Conservation (phyloP, 176 grass and related monocot species). For the Alloteropsis semialata region DNA sequence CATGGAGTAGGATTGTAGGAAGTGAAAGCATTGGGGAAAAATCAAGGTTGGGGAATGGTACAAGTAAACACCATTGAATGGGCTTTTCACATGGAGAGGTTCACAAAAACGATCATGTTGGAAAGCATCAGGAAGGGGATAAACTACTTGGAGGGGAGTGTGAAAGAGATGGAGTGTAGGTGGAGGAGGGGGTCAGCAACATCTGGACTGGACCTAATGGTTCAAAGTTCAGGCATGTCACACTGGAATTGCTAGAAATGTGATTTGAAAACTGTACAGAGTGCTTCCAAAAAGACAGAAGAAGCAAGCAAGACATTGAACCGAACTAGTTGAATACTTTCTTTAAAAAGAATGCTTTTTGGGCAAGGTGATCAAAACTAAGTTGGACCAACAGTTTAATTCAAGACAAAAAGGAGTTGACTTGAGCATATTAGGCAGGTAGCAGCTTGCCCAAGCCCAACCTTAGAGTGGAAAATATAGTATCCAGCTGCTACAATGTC, state of each 20-base stretch:
- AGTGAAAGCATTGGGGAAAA: background rate
- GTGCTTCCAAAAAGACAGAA: background rate
- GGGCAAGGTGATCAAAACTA: background rate
- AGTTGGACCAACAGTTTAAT: background rate
- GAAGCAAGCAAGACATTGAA: background rate
- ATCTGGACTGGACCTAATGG: background rate
- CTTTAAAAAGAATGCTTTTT: background rate
- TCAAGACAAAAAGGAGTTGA: background rate
- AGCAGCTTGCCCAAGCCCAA: background rate
- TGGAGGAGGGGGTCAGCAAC: background rate
- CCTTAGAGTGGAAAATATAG: background rate
- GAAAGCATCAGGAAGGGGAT: background rate
- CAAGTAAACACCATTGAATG: background rate
- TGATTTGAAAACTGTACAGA: background rate
- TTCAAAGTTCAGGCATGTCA: background rate
- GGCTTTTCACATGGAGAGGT: no score
- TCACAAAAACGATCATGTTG: background rate
- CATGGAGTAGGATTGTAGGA: background rate
- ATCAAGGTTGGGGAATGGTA: background rate
- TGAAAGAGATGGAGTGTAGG: background rate
- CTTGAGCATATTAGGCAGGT: background rate
- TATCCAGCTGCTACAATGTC: background rate
- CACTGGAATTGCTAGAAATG: background rate
- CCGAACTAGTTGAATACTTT: background rate
- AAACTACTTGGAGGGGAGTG: background rate